Evolutionary conservation across 495 filamentous ascomycete genomes (phyloP).

Genomic region (Aspergillus carlsbadensis): DNA sequence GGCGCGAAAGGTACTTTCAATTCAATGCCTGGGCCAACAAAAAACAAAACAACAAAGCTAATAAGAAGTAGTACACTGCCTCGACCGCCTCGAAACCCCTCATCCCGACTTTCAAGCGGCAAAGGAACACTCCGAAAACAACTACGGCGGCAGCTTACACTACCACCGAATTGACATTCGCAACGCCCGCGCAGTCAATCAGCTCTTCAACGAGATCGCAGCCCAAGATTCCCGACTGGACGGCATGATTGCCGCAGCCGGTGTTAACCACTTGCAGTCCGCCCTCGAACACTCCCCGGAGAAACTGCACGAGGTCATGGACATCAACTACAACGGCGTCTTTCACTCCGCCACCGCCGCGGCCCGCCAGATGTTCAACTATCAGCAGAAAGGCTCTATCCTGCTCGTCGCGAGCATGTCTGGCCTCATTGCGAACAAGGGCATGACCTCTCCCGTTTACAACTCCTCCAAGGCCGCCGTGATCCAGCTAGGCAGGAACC

Average conservation of each 20-base stretch:
- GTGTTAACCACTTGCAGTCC: constrained; percentile 71
- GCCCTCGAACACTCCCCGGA: constrained; percentile 67
- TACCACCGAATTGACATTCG: constrained; percentile 67
- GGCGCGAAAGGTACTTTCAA: constrained; percentile 58
- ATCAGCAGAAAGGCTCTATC: constrained; percentile 60
- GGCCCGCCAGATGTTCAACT: constrained; percentile 70
- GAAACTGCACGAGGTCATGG: constrained; percentile 65
- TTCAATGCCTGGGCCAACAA: constrained; percentile 15
- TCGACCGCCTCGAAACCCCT: constrained; percentile 56
- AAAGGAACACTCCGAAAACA: constrained; percentile 41
- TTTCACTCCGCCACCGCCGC: constrained; percentile 79
- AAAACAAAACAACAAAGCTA: constrained; percentile 23
- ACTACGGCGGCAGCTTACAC: constrained; percentile 56
- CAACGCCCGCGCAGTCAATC: constrained; percentile 53
- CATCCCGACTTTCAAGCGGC: constrained; percentile 51
- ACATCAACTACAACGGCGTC: constrained; percentile 72
- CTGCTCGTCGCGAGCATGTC: constrained; percentile 79
- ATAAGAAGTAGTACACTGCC: constrained; percentile 53
- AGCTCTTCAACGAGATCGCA: constrained; percentile 53
- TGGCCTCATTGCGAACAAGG: constrained; percentile 76
- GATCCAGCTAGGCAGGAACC: constrained; percentile 59
- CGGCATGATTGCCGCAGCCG: constrained; percentile 79
- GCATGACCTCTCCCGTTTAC: constrained; percentile 64
- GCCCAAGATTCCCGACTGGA: constrained; percentile 58
- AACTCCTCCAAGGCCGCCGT: constrained; percentile 71